A percentile compares a stretch with the other conserved stretches of the same genome.
Evolutionary conservation across 1,139 yeast genomes (phyloP).

Genomic region (Geotrichum citri-aurantii): DNA sequence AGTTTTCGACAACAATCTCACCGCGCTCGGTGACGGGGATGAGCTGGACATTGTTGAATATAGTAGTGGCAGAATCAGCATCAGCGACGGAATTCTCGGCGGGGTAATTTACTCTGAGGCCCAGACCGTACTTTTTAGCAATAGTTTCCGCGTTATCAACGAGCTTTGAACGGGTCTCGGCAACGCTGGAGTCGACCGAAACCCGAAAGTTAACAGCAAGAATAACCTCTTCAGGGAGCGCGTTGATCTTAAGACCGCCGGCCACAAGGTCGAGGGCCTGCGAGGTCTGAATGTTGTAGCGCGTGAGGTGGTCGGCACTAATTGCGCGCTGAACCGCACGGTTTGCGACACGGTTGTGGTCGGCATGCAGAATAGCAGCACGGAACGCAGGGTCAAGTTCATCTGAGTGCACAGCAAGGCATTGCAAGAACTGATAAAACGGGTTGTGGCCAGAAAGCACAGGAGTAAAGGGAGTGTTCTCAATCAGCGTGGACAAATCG

Average conservation of each 20-base stretch:
- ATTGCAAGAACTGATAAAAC: constrained; percentile 41
- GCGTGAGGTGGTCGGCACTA: constrained; percentile 20
- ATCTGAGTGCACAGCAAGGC: constrained; percentile 42
- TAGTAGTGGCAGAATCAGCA: constrained; percentile 8
- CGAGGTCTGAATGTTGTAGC: constrained; percentile 50
- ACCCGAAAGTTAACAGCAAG: constrained; percentile 52
- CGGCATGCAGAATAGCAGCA: constrained; percentile 18
- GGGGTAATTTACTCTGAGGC: constrained; percentile 37
- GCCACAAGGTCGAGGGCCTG: constrained; percentile 56
- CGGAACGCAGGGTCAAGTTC: constrained; percentile 22
- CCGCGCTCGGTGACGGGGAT: constrained; percentile 11
- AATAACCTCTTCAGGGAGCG: constrained; percentile 58
- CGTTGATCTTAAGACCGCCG: constrained; percentile 63
- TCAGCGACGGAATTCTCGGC: background rate
- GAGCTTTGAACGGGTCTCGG: constrained; percentile 39
- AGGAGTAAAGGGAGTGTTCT: constrained; percentile 45
- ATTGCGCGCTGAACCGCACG: constrained; percentile 16
- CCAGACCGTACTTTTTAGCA: constrained; percentile 44
- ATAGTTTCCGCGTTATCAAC: constrained; percentile 36
- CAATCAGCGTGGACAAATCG: constrained; percentile 47
- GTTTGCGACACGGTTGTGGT: constrained; percentile 14
- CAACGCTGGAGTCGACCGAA: constrained; percentile 44
- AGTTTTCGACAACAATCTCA: constrained; percentile 34
- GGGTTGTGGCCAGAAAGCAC: constrained; percentile 48
- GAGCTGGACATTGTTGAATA: constrained; percentile 15